Percentiles rank a stretch among this genome's conserved stretches.
phyloP scores from a whole-genome alignment of 345 rosid species.

The Citrus trifoliata region DNA sequence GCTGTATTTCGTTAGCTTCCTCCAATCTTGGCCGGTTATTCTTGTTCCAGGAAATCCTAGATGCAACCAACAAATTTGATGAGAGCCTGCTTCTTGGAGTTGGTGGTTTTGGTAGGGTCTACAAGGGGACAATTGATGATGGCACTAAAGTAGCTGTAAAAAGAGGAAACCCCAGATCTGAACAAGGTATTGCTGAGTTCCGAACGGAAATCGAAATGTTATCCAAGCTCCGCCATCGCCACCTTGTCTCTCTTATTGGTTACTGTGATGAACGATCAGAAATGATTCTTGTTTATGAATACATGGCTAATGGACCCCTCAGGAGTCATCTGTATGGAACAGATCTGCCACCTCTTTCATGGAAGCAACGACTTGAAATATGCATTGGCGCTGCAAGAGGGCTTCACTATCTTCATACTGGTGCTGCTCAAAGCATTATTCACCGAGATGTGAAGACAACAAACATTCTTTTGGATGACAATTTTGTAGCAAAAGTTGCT shows the following conservation, averaged over 20 bases:
- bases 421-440: constrained; percentile 96
- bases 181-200: constrained; percentile 98
- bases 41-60: constrained; percentile 85
- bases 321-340: constrained; percentile 95
- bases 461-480: constrained; percentile 91
- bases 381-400: constrained; percentile 99
- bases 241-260: constrained; percentile 96
- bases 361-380: constrained; percentile 97
- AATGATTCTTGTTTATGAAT: constrained; percentile 94
- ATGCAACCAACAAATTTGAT: constrained; percentile 90
- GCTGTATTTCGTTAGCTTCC: constrained; percentile 80
- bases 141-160: constrained; percentile 90
- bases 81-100: constrained; percentile 89
- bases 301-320: constrained; percentile 98
- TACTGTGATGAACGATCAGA: constrained; percentile 95
- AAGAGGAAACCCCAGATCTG: constrained; percentile 98
- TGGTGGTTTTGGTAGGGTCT: constrained; percentile 97
- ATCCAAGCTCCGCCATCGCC: constrained; percentile 95
- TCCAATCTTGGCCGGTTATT: constrained; percentile 79
- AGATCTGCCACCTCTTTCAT: constrained; percentile 72
- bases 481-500: constrained; percentile 91
- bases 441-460: constrained; percentile 99
- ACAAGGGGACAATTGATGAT: constrained; percentile 86
- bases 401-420: constrained; percentile 95
- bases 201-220: constrained; percentile 97